Percentiles rank a stretch among this genome's conserved stretches.
phyloP scores from a whole-genome alignment of 2,329 filamentous ascomycete genomes.

The Pleomassaria siparia region DNA sequence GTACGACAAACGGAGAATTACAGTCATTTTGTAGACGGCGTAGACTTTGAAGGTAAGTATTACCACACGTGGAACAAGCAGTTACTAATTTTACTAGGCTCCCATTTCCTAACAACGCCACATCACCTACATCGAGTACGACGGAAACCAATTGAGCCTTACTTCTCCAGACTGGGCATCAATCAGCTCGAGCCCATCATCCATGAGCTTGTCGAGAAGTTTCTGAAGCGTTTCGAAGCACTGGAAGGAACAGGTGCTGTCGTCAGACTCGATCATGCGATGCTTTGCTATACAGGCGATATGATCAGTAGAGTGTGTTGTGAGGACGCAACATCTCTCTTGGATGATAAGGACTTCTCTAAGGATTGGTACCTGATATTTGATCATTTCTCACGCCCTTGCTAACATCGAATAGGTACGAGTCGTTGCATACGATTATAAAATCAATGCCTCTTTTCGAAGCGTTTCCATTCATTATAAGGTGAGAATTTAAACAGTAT shows the following conservation, averaged over 20 bases:
- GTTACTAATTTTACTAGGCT: background rate
- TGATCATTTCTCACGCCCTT: too few relatives aligned
- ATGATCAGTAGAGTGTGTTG: constrained; percentile 26
- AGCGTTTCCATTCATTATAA: too few relatives aligned
- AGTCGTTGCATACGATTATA: too few relatives aligned
- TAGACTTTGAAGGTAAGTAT: constrained; percentile 20
- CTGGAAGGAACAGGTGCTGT: constrained; percentile 10
- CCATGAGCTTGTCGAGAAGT: constrained; percentile 11
- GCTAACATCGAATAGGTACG: too few relatives aligned
- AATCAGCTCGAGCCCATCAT: constrained; percentile 20
- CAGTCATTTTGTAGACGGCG: constrained; percentile 13
- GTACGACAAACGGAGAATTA: constrained; percentile 22
- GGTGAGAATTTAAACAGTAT: too few relatives aligned
- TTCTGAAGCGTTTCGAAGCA: constrained; percentile 6
- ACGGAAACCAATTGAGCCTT: constrained; percentile 27
- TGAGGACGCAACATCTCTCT: constrained; percentile 10
- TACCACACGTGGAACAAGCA: too few relatives aligned
- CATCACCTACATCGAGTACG: constrained; percentile 29
- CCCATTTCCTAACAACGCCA: constrained; percentile 20
- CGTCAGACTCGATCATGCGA: constrained; percentile 20
- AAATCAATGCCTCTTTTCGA: too few relatives aligned
- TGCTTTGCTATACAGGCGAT: constrained; percentile 27
- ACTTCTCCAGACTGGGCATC: constrained; percentile 29
- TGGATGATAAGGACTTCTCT: constrained; percentile 15
- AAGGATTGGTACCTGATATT: constrained; percentile 8